Evolutionary conservation across 2,329 filamentous ascomycete genomes (phyloP).

Genomic region (Didymella exigua): DNA sequence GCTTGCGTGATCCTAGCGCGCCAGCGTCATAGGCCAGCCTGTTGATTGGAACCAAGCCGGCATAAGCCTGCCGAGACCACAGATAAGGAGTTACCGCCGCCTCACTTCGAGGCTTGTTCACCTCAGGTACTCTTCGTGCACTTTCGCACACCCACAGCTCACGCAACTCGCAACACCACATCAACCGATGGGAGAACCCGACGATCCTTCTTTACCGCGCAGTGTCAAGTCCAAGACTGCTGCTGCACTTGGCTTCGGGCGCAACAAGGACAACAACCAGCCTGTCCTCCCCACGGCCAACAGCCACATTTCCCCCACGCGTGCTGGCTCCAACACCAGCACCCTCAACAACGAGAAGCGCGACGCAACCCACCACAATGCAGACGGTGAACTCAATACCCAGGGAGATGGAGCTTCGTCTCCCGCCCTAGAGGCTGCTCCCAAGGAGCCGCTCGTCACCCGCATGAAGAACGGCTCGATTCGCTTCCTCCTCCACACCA

Average conservation of each 20-base stretch:
- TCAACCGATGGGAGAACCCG: slow-evolving; percentile 61
- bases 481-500: slow-evolving; percentile 60
- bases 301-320: slow-evolving; percentile 25
- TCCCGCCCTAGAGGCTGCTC: slow-evolving; percentile 56
- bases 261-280: slow-evolving; percentile 36
- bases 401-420: slow-evolving; percentile 57
- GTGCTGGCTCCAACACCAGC: slow-evolving; percentile 24
- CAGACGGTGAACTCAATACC: slow-evolving; percentile 46
- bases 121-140: slow-evolving; percentile 12
- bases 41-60: slow-evolving; percentile 15
- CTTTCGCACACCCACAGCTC: slow-evolving; percentile 10
- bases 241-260: slow-evolving; percentile 53
- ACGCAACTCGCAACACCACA: slow-evolving; percentile 19
- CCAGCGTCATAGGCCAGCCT: slow-evolving; percentile 11
- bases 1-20: slow-evolving; percentile 2
- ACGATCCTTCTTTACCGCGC: slow-evolving; percentile 58
- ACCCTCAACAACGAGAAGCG: slow-evolving; percentile 33
- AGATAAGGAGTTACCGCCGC: slow-evolving; percentile 27
- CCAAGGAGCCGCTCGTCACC: slow-evolving; percentile 53
- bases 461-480: slow-evolving; percentile 59
- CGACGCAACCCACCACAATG: slow-evolving; percentile 14
- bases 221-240: slow-evolving; percentile 58
- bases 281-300: slow-evolving; percentile 39
- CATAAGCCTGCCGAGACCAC: slow-evolving; percentile 20
- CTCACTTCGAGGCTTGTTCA: slow-evolving; percentile 28